Percentiles rank a stretch among this genome's conserved stretches.
phyloP scores from a whole-genome alignment of 2,329 filamentous ascomycete genomes.

The Nemania serpens region DNA sequence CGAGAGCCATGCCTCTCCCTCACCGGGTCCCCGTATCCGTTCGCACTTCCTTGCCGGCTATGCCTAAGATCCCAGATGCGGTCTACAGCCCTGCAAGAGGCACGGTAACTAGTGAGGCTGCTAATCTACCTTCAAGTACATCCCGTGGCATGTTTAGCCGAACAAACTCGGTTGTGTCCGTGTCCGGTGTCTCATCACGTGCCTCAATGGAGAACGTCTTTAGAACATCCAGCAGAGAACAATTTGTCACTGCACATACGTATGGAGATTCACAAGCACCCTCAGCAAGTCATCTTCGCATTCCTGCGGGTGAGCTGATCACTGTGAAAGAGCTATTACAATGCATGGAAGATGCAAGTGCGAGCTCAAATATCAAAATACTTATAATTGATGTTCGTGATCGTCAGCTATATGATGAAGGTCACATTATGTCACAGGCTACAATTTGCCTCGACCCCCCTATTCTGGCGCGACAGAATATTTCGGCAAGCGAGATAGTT shows the following conservation, averaged over 20 bases:
- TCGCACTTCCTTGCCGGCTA: constrained; percentile 56
- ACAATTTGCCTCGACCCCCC: constrained; percentile 89
- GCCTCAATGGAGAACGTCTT: constrained; percentile 39
- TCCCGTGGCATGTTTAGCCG: constrained; percentile 67
- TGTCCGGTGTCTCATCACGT: constrained; percentile 35
- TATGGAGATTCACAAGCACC: constrained; percentile 40
- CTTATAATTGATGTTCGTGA: constrained; percentile 85
- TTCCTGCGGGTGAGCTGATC: constrained; percentile 63
- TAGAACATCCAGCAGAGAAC: constrained; percentile 40
- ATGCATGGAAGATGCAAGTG: constrained; percentile 63
- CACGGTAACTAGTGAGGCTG: constrained; percentile 66
- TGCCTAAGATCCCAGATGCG: constrained; percentile 74
- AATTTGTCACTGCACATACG: constrained; percentile 42
- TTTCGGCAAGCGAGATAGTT: constrained; percentile 64
- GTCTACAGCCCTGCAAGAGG: constrained; percentile 80
- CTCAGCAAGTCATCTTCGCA: constrained; percentile 50
- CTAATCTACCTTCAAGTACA: constrained; percentile 68
- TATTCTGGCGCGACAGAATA: constrained; percentile 70
- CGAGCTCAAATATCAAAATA: constrained; percentile 61
- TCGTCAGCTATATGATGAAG: constrained; percentile 80
- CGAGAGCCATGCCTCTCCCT: constrained; percentile 55
- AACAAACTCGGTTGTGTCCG: constrained; percentile 57
- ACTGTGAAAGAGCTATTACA: constrained; percentile 72
- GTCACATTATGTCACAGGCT: constrained; percentile 82
- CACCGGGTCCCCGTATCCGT: constrained; percentile 53